Conservation (phyloP, 495 filamentous ascomycete species). For the Penicillium manginii region DNA sequence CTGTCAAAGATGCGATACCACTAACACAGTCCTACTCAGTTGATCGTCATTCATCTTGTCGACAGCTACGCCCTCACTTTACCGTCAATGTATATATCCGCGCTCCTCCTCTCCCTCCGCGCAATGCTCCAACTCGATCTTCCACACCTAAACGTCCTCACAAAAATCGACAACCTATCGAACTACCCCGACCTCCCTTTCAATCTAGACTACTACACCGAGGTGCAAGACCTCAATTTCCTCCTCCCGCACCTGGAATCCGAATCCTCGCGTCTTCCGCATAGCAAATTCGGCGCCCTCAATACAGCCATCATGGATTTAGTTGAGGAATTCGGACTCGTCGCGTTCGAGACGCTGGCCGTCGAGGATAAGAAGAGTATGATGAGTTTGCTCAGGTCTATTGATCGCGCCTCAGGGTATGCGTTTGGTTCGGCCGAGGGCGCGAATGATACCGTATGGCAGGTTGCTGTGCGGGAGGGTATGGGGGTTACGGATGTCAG, state of each 20-base stretch:
- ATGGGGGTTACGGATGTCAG: slow-evolving; percentile 74
- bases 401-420: slow-evolving; percentile 91
- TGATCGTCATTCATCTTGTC: slow-evolving; percentile 86
- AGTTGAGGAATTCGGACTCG: slow-evolving; percentile 84
- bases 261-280: slow-evolving; percentile 58
- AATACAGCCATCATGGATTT: slow-evolving; percentile 87
- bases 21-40: slow-evolving; percentile 52
- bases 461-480: slow-evolving; percentile 89
- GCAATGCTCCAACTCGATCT: slow-evolving; percentile 98
- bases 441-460: slow-evolving; percentile 92
- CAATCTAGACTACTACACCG: slow-evolving; percentile 94
- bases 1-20: not conserved
- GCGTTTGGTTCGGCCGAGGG: slow-evolving; percentile 90
- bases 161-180: slow-evolving; percentile 91
- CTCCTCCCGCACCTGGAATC: slow-evolving; percentile 77
- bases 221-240: slow-evolving; percentile 90
- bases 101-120: slow-evolving; percentile 86
- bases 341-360: slow-evolving; percentile 89
- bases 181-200: slow-evolving; percentile 84
- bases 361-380: slow-evolving; percentile 96
- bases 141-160: slow-evolving; percentile 91
- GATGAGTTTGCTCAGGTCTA: slow-evolving; percentile 83
- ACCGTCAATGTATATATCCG: slow-evolving; percentile 92
- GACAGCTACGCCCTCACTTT: slow-evolving; percentile 90
- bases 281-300: slow-evolving; percentile 75